A percentile compares a stretch with the other conserved stretches of the same genome.
phyloP scores from a whole-genome alignment of 345 rosid genomes.

The Acer campestre region DNA sequence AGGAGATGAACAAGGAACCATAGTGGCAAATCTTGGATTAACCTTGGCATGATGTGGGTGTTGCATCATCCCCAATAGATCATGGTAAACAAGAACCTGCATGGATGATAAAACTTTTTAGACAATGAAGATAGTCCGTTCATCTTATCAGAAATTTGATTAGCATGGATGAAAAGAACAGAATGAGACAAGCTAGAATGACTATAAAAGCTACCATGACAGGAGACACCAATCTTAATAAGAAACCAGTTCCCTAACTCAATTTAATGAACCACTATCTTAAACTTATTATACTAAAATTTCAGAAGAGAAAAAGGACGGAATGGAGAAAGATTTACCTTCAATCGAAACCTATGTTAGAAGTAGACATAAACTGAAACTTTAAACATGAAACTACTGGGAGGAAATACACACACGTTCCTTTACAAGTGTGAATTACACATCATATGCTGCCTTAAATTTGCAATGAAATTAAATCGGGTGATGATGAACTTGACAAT shows the following conservation, averaged over 20 bases:
- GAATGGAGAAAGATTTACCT: not conserved
- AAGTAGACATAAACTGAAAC: not conserved
- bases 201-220: not conserved
- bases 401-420: not conserved
- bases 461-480: no score
- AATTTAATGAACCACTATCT: not conserved
- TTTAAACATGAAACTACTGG: not conserved
- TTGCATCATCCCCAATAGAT: conserved; percentile 91
- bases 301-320: not conserved
- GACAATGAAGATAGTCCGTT: not conserved
- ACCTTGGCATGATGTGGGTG: conserved; percentile 99
- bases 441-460: no score
- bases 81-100: conserved; percentile 89
- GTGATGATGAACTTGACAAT: no score
- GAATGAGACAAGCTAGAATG: not conserved
- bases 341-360: not conserved
- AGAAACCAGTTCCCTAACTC: not conserved
- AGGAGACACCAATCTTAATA: not conserved
- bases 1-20: not conserved
- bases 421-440: not conserved
- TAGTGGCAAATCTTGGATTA: not conserved
- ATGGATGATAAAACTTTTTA: conserved; percentile 12
- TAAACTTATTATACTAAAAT: not conserved
- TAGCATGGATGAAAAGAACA: not conserved
- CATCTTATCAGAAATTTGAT: not conserved